Conservation (phyloP, 176 grass and related monocot species). For the Bolboschoenus planiculmis region DNA sequence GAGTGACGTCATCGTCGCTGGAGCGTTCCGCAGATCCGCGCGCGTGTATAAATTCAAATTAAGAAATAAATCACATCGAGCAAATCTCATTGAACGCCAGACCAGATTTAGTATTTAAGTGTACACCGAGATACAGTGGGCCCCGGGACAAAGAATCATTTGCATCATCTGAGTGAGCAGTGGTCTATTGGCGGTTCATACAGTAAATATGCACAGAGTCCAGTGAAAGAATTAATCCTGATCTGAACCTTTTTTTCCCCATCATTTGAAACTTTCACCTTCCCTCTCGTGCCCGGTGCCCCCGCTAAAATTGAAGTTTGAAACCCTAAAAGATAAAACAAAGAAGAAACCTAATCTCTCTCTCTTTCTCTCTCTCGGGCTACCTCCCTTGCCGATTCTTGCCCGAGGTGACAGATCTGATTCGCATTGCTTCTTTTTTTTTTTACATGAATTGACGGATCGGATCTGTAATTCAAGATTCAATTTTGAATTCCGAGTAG, state of each 20-base stretch:
- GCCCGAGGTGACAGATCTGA: neutral
- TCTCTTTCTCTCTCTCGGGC: neutral
- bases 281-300: constrained; percentile 1
- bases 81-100: neutral
- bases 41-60: constrained; percentile 15
- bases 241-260: neutral
- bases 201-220: neutral
- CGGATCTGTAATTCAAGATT: neutral
- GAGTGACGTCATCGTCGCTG: neutral
- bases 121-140: neutral
- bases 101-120: neutral
- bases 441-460: neutral
- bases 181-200: neutral
- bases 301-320: neutral
- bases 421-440: neutral
- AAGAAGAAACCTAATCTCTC: neutral
- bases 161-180: no score
- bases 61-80: neutral
- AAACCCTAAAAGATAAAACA: constrained; percentile 6
- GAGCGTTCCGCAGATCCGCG: neutral
- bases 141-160: neutral
- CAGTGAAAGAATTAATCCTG: neutral
- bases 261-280: constrained; percentile 4
- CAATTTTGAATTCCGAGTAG: neutral
- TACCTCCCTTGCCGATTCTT: neutral